Base-by-base conservation (phyloP, 2,329 filamentous ascomycete species). In the Dryadomyces sulphureus region DNA sequence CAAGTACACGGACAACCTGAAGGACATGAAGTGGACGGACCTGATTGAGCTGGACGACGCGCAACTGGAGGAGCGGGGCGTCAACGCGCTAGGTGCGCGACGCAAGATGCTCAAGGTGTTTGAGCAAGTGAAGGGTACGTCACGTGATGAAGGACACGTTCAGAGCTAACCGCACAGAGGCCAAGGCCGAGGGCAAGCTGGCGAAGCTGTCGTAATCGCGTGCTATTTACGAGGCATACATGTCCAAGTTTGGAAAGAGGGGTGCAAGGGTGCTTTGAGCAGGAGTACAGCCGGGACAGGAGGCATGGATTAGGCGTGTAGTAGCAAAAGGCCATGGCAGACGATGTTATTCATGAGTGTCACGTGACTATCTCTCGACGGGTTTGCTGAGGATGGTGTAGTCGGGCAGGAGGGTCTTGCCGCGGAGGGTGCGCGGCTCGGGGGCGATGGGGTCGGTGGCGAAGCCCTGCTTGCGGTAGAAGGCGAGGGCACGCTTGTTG, bases 81-180 rank as follows among this genome's bases (percentile, higher is more conserved):
- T 98, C 27, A 95, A 94, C 62, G 92, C 92, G 45, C 75, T 96
- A 47, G 92, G 92, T 56, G 92, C 92, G 17, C 75, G 92, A 55
- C 84, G 90, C 61, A 98, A 98, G 75, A 93, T 98, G 86, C 69
- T 98, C 50, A 98, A 98, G 77, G 92, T 96, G 47, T 96, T 96
- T 65, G 92, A 96, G 57, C 89, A 95, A 69, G 90, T 96, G 58
- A 87, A 79, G 65, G 84, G 77, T 79, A 24, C 12, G 43, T 38
- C 16, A 11, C 16, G 22, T 17, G 20, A 2, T 16, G 17, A 4
- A 20, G 5, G 19, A 32, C 8, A 32, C 20, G 11, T n/a, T 14
- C 2, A 5, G 12, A 14, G 16, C 25, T 43, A 11, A 45, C 34
- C 32, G 14, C 43, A 48, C 55, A 79, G 82, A 86, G 59, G 83